Evolutionary conservation across 176 grass and related monocot genomes (phyloP).

Genomic region (Eragrostis curvula): DNA sequence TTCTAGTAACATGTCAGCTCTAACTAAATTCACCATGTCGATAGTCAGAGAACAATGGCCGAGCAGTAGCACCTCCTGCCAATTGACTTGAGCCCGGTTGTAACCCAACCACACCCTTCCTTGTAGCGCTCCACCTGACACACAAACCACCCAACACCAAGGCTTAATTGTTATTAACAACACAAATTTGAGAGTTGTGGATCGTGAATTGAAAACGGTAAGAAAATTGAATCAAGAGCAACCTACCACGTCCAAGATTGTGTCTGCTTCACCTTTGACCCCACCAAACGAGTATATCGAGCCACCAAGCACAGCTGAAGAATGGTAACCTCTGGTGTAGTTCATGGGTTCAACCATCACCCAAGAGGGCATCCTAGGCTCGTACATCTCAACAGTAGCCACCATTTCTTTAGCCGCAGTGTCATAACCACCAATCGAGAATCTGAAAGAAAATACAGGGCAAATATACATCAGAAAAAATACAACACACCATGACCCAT

Average conservation of each 20-base stretch:
- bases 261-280: slow-evolving; percentile 45
- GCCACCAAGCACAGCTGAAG: slow-evolving; percentile 62
- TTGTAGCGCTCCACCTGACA: slow-evolving; percentile 75
- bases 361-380: slow-evolving; percentile 74
- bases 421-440: slow-evolving; percentile 72
- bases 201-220: background rate
- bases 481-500: background rate
- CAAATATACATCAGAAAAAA: background rate
- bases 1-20: slow-evolving; percentile 1
- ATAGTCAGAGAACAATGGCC: slow-evolving; percentile 54
- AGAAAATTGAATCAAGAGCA: background rate
- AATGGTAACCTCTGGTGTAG: slow-evolving; percentile 68
- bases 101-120: slow-evolving; percentile 67
- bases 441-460: slow-evolving; percentile 49
- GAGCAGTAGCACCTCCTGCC: slow-evolving; percentile 69
- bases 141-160: slow-evolving; percentile 10
- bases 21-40: slow-evolving; percentile 6
- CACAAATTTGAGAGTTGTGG: background rate
- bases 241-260: slow-evolving; percentile 83
- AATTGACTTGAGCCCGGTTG: slow-evolving; percentile 54
- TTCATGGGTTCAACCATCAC: slow-evolving; percentile 69
- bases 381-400: slow-evolving; percentile 64
- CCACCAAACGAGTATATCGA: slow-evolving; percentile 74
- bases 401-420: slow-evolving; percentile 47
- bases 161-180: background rate